Evolutionary conservation across 2,329 filamentous ascomycete species (phyloP), one percentile per base, ranked within the genome.

Genomic region (Trichothecium sympodiale): DNA sequence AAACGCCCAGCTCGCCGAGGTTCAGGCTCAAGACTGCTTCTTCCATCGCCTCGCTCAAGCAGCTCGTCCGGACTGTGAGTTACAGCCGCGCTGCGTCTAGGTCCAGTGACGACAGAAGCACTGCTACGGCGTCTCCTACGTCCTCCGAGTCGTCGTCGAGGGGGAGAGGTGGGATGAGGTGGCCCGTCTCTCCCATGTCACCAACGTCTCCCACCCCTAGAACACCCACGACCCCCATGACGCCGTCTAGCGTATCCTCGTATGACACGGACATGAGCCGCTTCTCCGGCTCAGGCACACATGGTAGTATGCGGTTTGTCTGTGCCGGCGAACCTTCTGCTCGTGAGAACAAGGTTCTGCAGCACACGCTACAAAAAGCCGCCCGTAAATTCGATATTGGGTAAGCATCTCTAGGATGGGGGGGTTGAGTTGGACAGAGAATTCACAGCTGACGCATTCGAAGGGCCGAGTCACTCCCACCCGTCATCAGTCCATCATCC

Each of bases 251-350:
- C 14, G 50, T 55, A 7, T 65, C 58, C 5, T 63, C 60, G 14
- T 52, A 48, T 17, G 57, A 51, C 26, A 60, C 52, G 1, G 54
- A 57, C 30, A 46, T 40, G 15, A 47, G 52, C 27, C 50, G 48
- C 12, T 42, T 53, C 15, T 50, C 57, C 40, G 46, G 53, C 5
- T 50, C 61, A 2, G 59, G 55, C 29, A 50, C 55, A 13, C 68
- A 67, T 36, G 67, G 67, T 20, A 67, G 67, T 20, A 56, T 76
- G 43, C 63, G 63, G 13, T 57, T 79, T 17, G 55, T 75, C 23
- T 57, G 74, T 46, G 57, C 66, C 17, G 56, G 60, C 20, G 49
- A 61, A 1, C 49, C 77, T 20, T 60, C 63, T 4, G 48, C 57
- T 3, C 62, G 61, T 33, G 65, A 67, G 2, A 66, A 69, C 40